Conservation (phyloP, 75 land plant species). For the Sequoia sempervirens region DNA sequence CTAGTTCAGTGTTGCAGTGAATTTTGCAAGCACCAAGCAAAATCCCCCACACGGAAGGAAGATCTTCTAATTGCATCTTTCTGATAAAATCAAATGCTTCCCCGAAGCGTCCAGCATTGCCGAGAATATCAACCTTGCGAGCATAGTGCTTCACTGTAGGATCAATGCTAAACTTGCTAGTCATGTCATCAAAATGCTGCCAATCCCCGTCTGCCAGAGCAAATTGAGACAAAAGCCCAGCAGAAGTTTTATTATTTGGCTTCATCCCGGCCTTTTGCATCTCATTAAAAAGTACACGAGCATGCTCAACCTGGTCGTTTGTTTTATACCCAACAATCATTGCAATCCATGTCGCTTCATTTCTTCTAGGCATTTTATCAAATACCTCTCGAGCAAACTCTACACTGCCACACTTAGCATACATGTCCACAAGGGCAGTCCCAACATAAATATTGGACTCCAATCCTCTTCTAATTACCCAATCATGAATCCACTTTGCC, state of each 20-base stretch:
- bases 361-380: conserved; percentile 2
- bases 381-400: conserved; percentile 6
- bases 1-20: conserved; percentile 15
- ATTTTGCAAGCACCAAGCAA: conserved; percentile 15
- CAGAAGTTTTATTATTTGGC: background rate
- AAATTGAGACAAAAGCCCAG: background rate
- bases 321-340: conserved; percentile 9
- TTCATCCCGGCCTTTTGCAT: background rate
- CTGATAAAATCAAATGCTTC: conserved; percentile 17
- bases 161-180: background rate
- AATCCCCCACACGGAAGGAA: conserved; percentile 10
- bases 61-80: conserved; percentile 18
- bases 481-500: conserved; percentile 34
- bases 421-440: conserved; percentile 37
- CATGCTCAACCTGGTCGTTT: background rate
- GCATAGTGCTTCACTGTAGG: conserved; percentile 16
- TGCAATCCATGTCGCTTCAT: conserved; percentile 10
- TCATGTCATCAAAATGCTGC: conserved; percentile 2
- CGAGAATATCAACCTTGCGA: conserved; percentile 28
- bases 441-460: conserved; percentile 16
- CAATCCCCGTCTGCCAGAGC: background rate
- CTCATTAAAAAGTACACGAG: background rate
- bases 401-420: conserved; percentile 10
- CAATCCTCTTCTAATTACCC: conserved; percentile 19
- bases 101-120: conserved; percentile 17